A percentile compares a stretch with the other conserved stretches of the same genome.
Evolutionary conservation across 129 eudicot genomes (phyloP).

Genomic region (Glebionis coronaria): DNA sequence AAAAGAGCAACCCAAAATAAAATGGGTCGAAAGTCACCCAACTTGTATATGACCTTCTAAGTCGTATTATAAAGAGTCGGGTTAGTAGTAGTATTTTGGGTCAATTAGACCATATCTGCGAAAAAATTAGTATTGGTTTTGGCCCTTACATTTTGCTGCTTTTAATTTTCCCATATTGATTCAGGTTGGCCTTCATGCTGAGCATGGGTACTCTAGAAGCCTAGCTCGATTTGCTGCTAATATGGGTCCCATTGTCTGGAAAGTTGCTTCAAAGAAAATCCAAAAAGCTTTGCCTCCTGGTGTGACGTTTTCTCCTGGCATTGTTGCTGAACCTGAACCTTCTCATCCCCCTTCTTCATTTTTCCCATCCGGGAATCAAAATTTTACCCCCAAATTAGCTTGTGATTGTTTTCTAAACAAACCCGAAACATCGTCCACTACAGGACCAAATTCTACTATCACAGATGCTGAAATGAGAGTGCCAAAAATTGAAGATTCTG

Average conservation of each 20-base stretch:
- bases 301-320: constrained; percentile 56
- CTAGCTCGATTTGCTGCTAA: constrained; percentile 74
- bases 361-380: constrained; percentile 35
- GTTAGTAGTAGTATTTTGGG: neutral
- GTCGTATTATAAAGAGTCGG: too few species aligned
- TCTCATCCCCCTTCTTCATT: constrained; percentile 30
- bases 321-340: constrained; percentile 51
- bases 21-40: too few species aligned
- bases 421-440: constrained; percentile 36
- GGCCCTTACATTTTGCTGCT: neutral
- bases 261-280: constrained; percentile 58
- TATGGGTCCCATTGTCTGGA: constrained; percentile 83
- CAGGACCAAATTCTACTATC: constrained; percentile 14
- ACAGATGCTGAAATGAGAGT: too few species aligned
- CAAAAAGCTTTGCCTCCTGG: constrained; percentile 54
- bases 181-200: constrained; percentile 73
- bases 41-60: too few species aligned
- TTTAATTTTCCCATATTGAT: neutral
- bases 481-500: constrained; percentile 23
- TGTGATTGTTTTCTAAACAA: constrained; percentile 31
- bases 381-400: constrained; percentile 22
- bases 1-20: too few species aligned
- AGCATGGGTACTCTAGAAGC: constrained; percentile 82
- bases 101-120: neutral
- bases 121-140: neutral